phyloP scores from a whole-genome alignment of 2,329 filamentous ascomycete species.

The Torrubiellomyces zombiae region DNA sequence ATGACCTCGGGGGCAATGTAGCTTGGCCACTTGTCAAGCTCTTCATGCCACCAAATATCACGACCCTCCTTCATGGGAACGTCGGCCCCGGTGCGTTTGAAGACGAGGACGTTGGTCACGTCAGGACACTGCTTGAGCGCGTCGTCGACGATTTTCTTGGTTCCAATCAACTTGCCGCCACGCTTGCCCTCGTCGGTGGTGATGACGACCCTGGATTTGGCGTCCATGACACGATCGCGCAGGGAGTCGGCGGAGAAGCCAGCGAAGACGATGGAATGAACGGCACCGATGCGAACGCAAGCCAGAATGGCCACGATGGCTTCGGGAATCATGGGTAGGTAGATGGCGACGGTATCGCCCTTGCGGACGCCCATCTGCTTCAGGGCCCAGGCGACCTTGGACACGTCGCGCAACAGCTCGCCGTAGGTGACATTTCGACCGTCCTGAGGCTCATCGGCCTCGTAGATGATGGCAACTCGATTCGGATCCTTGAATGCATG shows the following conservation, averaged over 20 bases:
- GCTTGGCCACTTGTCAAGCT: constrained; percentile 87
- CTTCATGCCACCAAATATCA: constrained; percentile 97
- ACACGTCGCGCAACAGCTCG: constrained; percentile 86
- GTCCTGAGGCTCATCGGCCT: constrained; percentile 78
- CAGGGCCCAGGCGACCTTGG: constrained; percentile 68
- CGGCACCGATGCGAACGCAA: constrained; percentile 78
- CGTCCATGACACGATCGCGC: constrained; percentile 85
- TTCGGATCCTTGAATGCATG: constrained; percentile 91
- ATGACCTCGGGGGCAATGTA: constrained; percentile 83
- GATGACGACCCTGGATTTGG: constrained; percentile 81
- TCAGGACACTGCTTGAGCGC: constrained; percentile 90
- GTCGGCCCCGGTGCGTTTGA: constrained; percentile 85
- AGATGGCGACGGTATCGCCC: constrained; percentile 92
- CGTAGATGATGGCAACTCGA: constrained; percentile 94
- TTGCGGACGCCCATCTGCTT: constrained; percentile 95
- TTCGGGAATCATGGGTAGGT: constrained; percentile 97
- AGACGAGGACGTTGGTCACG: constrained; percentile 73
- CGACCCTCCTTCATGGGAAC: constrained; percentile 79
- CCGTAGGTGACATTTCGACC: constrained; percentile 84
- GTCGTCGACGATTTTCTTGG: constrained; percentile 98
- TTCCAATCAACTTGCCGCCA: constrained; percentile 90
- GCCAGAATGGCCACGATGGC: constrained; percentile 83
- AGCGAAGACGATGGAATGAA: constrained; percentile 96
- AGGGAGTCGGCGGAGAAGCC: constrained; percentile 95
- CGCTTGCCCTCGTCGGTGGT: constrained; percentile 96